phyloP scores from a whole-genome alignment of 176 grass and related monocot species.

The Guadua angustifolia region DNA sequence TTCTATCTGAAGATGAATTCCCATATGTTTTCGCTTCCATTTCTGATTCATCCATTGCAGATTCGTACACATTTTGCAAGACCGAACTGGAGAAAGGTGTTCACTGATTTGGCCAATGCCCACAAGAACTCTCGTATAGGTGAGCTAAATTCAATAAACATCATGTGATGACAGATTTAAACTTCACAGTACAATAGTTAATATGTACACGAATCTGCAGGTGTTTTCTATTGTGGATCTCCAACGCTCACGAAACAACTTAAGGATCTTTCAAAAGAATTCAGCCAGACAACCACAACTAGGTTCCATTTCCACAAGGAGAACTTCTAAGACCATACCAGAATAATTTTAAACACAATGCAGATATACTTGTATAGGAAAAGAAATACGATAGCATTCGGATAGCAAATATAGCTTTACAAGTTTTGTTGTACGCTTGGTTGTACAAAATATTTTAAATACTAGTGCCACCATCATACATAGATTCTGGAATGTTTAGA shows the following conservation, averaged over 20 bases:
- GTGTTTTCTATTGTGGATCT: conserved; percentile 97
- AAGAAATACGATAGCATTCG: conserved; percentile 46
- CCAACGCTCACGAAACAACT: conserved; percentile 76
- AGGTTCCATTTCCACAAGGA: conserved; percentile 99
- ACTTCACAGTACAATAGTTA: conserved; percentile 11
- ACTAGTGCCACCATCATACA: conserved; percentile 48
- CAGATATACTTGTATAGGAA: conserved; percentile 63
- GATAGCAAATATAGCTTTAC: conserved; percentile 58
- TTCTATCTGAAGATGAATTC: neutral
- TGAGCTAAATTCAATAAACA: conserved; percentile 39
- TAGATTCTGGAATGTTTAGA: conserved; percentile 50
- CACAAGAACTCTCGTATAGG: conserved; percentile 90
- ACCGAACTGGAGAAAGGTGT: conserved; percentile 99
- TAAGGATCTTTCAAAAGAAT: conserved; percentile 89
- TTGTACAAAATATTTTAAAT: conserved; percentile 63
- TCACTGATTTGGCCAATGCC: conserved; percentile 74
- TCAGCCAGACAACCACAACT: conserved; percentile 87
- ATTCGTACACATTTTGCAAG: conserved; percentile 98
- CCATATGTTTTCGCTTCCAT: neutral
- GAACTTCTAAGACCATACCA: conserved; percentile 69
- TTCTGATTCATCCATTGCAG: conserved; percentile 47
- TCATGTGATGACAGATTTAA: neutral
- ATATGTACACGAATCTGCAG: conserved; percentile 53
- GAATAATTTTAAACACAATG: conserved; percentile 35
- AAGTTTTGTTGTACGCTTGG: conserved; percentile 50